A percentile compares a stretch with the other conserved stretches of the same genome.
These are phyloP conservation scores for Retiboletus fuscus DNA, from an alignment of 1,284 basidiomycete genomes.

Conservation along the genomic window DNA sequence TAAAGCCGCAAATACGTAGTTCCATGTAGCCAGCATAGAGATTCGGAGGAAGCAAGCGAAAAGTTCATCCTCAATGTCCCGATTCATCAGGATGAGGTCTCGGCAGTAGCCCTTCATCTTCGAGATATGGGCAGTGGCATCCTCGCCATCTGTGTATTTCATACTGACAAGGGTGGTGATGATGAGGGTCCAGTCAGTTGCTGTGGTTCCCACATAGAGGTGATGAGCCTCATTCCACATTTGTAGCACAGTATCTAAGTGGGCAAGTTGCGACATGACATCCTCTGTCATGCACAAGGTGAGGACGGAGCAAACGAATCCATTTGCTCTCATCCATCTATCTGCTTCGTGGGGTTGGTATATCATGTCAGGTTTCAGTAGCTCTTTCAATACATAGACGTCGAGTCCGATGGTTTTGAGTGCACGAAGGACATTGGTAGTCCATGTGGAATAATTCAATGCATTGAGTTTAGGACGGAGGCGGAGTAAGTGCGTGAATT, in stretches of 20 bases:
- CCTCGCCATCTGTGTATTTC: background rate
- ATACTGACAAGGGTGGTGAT: constrained; percentile 2
- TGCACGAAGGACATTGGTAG: rapidly evolving
- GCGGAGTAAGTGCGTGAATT: too few species aligned
- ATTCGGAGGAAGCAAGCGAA: too few species aligned
- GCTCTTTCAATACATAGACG: background rate
- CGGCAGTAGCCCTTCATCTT: constrained; percentile 19
- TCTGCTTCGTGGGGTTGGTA: background rate
- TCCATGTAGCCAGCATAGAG: too few species aligned
- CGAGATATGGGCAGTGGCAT: background rate
- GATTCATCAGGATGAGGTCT: too few species aligned
- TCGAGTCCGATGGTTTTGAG: constrained; percentile 15
- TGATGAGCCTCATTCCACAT: too few species aligned
- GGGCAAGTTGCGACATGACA: too few species aligned
- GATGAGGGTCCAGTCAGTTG: too few species aligned
- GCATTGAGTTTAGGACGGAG: background rate
- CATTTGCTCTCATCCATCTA: constrained; percentile 17
- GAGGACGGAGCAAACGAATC: constrained; percentile 11
- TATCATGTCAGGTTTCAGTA: background rate
- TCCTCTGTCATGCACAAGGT: constrained; percentile 13
- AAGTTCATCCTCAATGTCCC: too few species aligned
- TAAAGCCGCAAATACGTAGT: too few species aligned
- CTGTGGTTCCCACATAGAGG: too few species aligned
- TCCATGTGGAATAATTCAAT: too few species aligned
- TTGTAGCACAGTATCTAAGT: too few species aligned